Conservation (phyloP, 257 asterid genomes). For the Solanum pinnatisectum region DNA sequence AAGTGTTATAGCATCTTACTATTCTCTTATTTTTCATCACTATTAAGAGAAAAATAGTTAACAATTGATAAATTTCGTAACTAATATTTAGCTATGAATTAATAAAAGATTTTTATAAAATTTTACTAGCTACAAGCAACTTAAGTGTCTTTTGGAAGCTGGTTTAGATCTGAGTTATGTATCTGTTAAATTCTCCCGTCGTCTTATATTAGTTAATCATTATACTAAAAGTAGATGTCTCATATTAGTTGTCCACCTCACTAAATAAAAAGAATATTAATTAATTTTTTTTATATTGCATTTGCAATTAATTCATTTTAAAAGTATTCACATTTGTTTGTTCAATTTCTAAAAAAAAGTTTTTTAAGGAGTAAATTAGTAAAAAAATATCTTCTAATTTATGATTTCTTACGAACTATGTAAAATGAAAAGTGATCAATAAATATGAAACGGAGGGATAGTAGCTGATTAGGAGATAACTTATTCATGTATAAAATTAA, state of each 20-base stretch:
- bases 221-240: no score
- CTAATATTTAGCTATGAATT: neutral
- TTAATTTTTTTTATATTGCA: no score
- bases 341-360: no score
- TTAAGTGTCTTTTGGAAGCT: neutral
- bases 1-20: neutral
- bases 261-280: neutral
- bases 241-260: no score
- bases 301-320: no score
- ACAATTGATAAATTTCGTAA: neutral
- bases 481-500: no score
- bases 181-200: neutral
- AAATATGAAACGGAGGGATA: accelerated
- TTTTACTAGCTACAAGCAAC: neutral
- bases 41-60: neutral
- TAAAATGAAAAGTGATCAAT: no score
- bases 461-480: no score
- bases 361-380: neutral
- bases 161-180: neutral
- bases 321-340: neutral
- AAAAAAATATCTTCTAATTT: no score
- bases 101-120: neutral
- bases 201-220: no score
- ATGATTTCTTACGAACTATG: neutral
- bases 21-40: neutral